phyloP scores from a whole-genome alignment of 305 asterid genomes.

The Galium porrigens region DNA sequence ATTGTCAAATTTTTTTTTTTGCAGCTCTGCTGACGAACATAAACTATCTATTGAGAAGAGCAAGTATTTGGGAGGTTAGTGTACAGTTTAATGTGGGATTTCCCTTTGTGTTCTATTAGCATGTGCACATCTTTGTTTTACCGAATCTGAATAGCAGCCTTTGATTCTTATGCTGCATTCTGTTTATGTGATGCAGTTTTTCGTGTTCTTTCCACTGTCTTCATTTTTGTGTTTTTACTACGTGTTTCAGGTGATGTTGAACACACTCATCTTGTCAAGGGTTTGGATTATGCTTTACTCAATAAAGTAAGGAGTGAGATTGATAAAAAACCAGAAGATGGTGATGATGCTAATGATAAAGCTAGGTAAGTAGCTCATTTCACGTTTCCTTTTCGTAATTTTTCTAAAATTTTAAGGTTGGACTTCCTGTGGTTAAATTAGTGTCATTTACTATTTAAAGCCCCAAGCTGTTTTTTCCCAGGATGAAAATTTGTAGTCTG shows the following conservation, averaged over 20 bases:
- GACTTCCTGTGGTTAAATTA: not conserved
- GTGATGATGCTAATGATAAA: constrained; percentile 58
- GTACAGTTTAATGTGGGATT: not conserved
- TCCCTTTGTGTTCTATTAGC: not conserved
- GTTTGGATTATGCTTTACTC: constrained; percentile 89
- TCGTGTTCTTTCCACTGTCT: constrained; percentile 8
- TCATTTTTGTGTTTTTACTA: constrained; percentile 20
- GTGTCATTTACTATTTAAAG: not conserved
- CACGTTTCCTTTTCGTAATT: not conserved
- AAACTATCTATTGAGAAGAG: constrained; percentile 93
- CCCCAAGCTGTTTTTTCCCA: not conserved
- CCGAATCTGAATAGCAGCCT: not conserved
- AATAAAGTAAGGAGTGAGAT: constrained; percentile 89
- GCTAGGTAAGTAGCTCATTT: constrained; percentile 32
- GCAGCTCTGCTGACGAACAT: constrained; percentile 82
- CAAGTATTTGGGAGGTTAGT: constrained; percentile 90
- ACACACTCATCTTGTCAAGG: constrained; percentile 95
- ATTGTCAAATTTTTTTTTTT: constrained; percentile 6
- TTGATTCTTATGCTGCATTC: not conserved
- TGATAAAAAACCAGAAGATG: constrained; percentile 70
- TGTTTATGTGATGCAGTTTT: constrained; percentile 6
- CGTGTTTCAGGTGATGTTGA: constrained; percentile 79
- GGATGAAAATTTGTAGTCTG: not conserved
- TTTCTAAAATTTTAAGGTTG: not conserved
- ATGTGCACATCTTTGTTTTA: not conserved